phyloP scores from a whole-genome alignment of 768 basidiomycete genomes.

The Lactifluus hygrophoroides region DNA sequence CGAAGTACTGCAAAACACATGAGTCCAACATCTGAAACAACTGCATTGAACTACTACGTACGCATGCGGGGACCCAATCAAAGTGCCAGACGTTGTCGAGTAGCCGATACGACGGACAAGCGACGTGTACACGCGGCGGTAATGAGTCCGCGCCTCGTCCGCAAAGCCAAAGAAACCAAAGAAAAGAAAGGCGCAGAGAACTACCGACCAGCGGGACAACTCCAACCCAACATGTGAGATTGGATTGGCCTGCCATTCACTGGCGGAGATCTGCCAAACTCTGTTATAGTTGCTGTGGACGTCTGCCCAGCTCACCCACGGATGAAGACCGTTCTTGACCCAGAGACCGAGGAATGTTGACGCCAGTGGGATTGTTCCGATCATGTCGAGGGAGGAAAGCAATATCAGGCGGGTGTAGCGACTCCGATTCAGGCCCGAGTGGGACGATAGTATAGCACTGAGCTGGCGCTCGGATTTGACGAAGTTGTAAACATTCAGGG shows the following conservation, averaged over 20 bases:
- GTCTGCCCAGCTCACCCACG: conserved; percentile 41
- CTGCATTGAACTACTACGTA: background rate
- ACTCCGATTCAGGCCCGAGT: conserved; percentile 32
- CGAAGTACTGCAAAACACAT: no score
- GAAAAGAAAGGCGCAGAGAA: no score
- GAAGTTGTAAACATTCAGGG: conserved; percentile 24
- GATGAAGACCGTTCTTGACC: conserved; percentile 20
- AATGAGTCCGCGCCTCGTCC: conserved; percentile 33
- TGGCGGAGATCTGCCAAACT: conserved; percentile 30
- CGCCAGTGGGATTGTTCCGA: conserved; percentile 29
- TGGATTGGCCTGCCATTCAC: conserved; percentile 31
- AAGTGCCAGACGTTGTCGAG: conserved; percentile 3
- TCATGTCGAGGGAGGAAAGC: conserved; percentile 26
- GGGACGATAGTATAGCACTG: conserved; percentile 24
- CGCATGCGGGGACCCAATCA: conserved; percentile 5
- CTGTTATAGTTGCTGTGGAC: conserved; percentile 42
- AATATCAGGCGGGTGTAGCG: conserved; percentile 39
- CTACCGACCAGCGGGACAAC: conserved; percentile 33
- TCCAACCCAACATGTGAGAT: conserved; percentile 23
- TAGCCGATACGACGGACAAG: conserved; percentile 25
- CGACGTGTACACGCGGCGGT: conserved; percentile 26
- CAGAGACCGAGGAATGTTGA: conserved; percentile 24
- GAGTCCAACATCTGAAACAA: background rate
- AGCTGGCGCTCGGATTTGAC: conserved; percentile 23
- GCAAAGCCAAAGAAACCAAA: no score